These are phyloP conservation scores for Persicaria tinctoria DNA, from an alignment of 148 eudicot species.

Conservation along the genomic window DNA sequence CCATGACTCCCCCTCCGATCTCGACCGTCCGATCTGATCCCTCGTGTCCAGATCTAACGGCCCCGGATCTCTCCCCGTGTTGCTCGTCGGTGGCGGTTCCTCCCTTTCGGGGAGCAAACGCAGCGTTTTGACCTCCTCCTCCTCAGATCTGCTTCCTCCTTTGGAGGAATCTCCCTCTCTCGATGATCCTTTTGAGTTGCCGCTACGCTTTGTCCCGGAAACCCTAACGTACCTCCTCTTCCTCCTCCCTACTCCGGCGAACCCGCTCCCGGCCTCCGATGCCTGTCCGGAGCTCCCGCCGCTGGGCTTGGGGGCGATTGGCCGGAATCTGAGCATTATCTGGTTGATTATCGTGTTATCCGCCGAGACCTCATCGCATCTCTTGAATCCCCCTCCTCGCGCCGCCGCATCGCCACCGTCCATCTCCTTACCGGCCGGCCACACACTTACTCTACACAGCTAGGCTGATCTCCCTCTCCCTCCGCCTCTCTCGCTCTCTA, in stretches of 20 bases:
- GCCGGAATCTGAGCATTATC: conserved; percentile 53
- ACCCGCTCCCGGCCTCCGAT: conserved; percentile 5
- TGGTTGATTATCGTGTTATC: conserved; percentile 26
- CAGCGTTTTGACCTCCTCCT: neutral
- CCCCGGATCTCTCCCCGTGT: neutral
- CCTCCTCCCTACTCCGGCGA: conserved; percentile 9
- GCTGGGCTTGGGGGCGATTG: conserved; percentile 57
- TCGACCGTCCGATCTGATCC: neutral
- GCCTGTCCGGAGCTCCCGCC: conserved; percentile 11
- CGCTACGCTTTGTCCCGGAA: conserved; percentile 10
- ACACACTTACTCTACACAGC: too few species aligned
- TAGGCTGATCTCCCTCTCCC: conserved; percentile 8
- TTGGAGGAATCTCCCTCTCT: neutral
- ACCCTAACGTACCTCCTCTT: conserved; percentile 43
- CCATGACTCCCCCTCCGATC: neutral
- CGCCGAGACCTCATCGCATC: neutral
- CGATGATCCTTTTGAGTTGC: neutral
- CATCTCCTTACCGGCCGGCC: neutral
- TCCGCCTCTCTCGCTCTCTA: neutral
- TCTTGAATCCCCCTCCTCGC: neutral
- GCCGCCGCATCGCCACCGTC: conserved; percentile 10
- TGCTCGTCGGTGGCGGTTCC: neutral
- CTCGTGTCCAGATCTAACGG: neutral
- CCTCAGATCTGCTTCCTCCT: conserved; percentile 1
- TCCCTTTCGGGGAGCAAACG: neutral